Base-by-base conservation (phyloP, 257 asterid genomes). In the Solanum chiquidenum region DNA sequence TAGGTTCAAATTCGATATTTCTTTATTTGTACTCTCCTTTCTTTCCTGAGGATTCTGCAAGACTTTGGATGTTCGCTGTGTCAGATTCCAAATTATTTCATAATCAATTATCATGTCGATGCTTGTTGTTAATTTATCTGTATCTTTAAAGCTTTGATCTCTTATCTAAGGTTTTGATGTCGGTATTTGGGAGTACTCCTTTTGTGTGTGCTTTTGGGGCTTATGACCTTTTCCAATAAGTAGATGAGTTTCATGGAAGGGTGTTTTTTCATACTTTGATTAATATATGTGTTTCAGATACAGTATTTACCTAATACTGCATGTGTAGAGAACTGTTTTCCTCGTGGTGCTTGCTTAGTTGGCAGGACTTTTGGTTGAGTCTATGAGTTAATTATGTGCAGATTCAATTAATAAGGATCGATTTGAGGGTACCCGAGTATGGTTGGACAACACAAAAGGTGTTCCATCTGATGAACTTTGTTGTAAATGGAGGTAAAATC, bases 381-480 rank as follows among this genome's bases (percentile, higher is more conserved):
- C 72, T 71, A 33, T 69, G 87, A 71, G 35, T 90, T 88, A 72
- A 79, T 86, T 33, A 49, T 91, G n/a, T 93, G 93, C 95, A 97
- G 99, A 90, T 97, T 73, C 99, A 97, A 94, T 91, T 96, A 88
- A 92, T 97, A 66, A 93, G 98, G 89, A 97, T 97, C 72, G 95
- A 96, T 87, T 91, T 91, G 64, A 95, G 99, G 91, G 98, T 97
- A 87, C 99, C 99, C 4, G 98, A 94, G 90, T 97, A 94, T 94
- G 98, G 99, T 71, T 97, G 99, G 99, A 97, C 99, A 42, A 95
- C 98, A 1, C 98, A 95, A 91, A 97, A 97, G 94, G 96, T 97
- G 90, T 97, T 97, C 95, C 98, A 97, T 92, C 94, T 97, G 87
- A 97, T 97, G 99, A 97, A 97, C 92, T 97, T 95, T 86, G 86